Evolutionary conservation across 2,329 filamentous ascomycete genomes (phyloP).

Genomic region (Xylariales sp.): DNA sequence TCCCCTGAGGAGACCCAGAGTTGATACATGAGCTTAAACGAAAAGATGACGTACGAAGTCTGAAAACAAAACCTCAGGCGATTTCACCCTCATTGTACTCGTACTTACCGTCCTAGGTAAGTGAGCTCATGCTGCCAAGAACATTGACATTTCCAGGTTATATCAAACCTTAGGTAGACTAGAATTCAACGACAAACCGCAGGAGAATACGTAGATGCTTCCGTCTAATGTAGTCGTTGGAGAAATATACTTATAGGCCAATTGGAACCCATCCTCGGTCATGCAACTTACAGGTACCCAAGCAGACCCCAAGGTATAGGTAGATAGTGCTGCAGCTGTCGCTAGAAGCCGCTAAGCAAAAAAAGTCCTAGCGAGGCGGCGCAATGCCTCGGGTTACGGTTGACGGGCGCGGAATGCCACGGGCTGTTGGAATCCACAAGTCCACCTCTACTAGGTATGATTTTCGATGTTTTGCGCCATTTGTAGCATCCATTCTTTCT

Average conservation of each 20-base stretch:
- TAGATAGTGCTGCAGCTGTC: slow-evolving; percentile 5
- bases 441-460: slow-evolving; percentile 35
- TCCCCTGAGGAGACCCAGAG: background rate
- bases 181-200: no score
- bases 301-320: no score
- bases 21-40: background rate
- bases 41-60: background rate
- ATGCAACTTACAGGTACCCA: background rate
- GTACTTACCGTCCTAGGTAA: background rate
- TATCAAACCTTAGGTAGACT: no score
- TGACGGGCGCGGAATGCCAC: slow-evolving; percentile 43
- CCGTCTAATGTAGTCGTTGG: no score
- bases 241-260: background rate
- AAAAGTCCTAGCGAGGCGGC: slow-evolving; percentile 6
- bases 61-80: background rate
- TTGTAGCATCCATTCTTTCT: slow-evolving; percentile 43
- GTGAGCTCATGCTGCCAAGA: no score
- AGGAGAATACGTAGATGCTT: no score
- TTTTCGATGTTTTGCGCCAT: slow-evolving; percentile 50
- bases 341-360: slow-evolving; percentile 10
- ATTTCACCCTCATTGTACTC: background rate
- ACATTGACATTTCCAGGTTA: no score
- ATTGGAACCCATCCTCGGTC: background rate
- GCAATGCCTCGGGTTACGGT: slow-evolving; percentile 27
- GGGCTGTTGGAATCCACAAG: slow-evolving; percentile 33